These are phyloP conservation scores for Cladorrhinum sp. DNA, from an alignment of 2,329 filamentous ascomycete species.

Conservation along the genomic window DNA sequence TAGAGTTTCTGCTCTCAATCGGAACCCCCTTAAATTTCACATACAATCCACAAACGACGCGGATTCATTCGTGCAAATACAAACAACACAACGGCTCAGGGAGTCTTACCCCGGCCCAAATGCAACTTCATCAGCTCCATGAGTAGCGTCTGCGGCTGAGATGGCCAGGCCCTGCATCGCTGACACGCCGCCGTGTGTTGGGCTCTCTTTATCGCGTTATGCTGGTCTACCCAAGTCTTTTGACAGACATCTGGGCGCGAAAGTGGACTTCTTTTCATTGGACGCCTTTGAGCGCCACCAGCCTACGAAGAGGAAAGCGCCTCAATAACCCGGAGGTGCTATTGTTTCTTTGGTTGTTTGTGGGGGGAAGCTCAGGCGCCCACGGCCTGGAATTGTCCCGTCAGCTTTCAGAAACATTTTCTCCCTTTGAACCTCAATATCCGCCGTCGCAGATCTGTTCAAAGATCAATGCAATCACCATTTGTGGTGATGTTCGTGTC, in stretches of 20 bases:
- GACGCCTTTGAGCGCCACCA: conserved; percentile 19
- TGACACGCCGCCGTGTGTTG: conserved; percentile 5
- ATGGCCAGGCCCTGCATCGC: not conserved
- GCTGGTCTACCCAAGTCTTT: conserved; percentile 9
- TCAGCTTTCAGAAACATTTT: not conserved
- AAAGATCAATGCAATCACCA: not conserved
- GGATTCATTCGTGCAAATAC: not conserved
- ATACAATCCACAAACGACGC: too few species aligned
- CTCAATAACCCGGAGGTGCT: not conserved
- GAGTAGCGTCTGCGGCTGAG: not conserved
- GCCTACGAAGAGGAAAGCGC: conserved; percentile 18
- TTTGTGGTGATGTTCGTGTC: not conserved
- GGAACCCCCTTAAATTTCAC: not conserved
- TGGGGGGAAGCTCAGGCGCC: not conserved
- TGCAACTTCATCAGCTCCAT: not conserved
- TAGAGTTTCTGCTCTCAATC: not conserved
- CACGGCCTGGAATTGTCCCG: conserved; percentile 16
- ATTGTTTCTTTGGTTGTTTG: conserved; percentile 12
- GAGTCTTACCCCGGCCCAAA: not conserved
- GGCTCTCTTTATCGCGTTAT: conserved; percentile 4
- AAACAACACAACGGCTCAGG: not conserved
- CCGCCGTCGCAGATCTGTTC: not conserved
- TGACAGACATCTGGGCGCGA: conserved; percentile 1
- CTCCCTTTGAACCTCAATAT: conserved; percentile 2
- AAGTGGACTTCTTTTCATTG: conserved; percentile 12